Evolutionary conservation across 106 monocot genomes (phyloP).

Genomic region (Iris macrosiphon): DNA sequence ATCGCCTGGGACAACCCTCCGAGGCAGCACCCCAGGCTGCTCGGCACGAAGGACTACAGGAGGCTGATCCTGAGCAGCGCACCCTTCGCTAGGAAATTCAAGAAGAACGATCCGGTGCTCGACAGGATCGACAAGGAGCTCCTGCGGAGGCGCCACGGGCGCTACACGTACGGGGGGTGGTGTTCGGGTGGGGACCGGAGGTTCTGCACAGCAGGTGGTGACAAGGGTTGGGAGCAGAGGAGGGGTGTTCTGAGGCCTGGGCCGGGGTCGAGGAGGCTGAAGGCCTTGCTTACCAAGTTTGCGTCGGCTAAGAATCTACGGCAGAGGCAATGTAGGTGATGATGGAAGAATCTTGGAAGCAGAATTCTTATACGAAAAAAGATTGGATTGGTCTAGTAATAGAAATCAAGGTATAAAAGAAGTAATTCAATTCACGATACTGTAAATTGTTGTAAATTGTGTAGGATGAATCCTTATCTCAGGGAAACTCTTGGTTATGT

Average conservation of each 20-base stretch:
- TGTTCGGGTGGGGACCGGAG: constrained; percentile 19
- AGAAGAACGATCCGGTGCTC: constrained; percentile 63
- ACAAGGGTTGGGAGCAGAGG: neutral
- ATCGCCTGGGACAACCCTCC: constrained; percentile 82
- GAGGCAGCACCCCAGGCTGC: constrained; percentile 65
- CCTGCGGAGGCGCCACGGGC: constrained; percentile 21
- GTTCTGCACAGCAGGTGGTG: constrained; percentile 13
- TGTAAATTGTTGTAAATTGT: no score
- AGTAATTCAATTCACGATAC: no score
- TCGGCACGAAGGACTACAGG: constrained; percentile 56
- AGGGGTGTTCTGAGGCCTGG: constrained; percentile 47
- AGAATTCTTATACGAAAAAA: no score
- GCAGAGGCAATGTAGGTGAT: constrained; percentile 56
- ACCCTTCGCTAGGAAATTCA: constrained; percentile 81
- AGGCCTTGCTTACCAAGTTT: constrained; percentile 41
- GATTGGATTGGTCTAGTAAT: no score
- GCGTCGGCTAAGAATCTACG: constrained; percentile 24
- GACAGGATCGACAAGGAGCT: constrained; percentile 76
- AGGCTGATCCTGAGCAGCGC: constrained; percentile 46
- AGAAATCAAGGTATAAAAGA: no score
- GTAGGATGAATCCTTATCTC: no score
- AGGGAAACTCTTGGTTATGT: no score
- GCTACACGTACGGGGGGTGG: constrained; percentile 74
- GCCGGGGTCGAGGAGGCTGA: constrained; percentile 70
- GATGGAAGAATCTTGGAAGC: no score